Base-by-base conservation (phyloP, 371 early-diverging fungal species). In the Syncephalastrum contaminatum region DNA sequence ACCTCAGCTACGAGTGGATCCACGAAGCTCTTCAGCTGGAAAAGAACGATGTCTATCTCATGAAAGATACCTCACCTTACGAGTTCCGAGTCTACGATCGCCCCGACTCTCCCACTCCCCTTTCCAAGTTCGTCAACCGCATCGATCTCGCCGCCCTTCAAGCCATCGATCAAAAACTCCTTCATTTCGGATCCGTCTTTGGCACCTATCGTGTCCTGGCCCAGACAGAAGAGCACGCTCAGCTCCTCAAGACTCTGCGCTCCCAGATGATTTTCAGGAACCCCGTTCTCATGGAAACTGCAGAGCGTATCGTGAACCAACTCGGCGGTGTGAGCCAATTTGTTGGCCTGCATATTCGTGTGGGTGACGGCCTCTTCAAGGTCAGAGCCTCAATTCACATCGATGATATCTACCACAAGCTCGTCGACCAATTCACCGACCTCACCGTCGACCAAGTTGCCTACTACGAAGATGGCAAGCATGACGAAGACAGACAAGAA, bases 131-230 rank as follows among this genome's bases (percentile, higher is more conserved):
- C 56, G 59, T 70, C 19, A 63, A 81, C 21, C 53, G 70, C 2
- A 45, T 81, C 19, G 73, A 81, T 16, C 25, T 84, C 1, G 62
- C 65, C 0, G 67, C 73, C 1, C 60, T 84, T 15, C 64, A 73
- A 39, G 62, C 64, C 0, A 69, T 80, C 16, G 66, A 77, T 1
- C 65, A 70, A 22, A 54, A 46, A 5, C 59, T 84, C 0, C 51
- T 84, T n/a, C 82, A 82, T 41, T 82, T 84, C 56, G 80, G 82
- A 0, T 84, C 84, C 1, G 57, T 84, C 3, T 84, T 80, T 69
- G 82, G 81, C 0, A 66, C 70, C 0, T 78, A 82, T 42, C 70
- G 84, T 3, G 77, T 84, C 2, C 58, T 82, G 45, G 80, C 82
- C 0, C 71, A 69, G 48, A 71, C 73, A 0, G 53, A 50, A 6